Evolutionary conservation across 257 asterid species (phyloP), one percentile per base, ranked within the genome.

Genomic region (Penstemon newberryi): DNA sequence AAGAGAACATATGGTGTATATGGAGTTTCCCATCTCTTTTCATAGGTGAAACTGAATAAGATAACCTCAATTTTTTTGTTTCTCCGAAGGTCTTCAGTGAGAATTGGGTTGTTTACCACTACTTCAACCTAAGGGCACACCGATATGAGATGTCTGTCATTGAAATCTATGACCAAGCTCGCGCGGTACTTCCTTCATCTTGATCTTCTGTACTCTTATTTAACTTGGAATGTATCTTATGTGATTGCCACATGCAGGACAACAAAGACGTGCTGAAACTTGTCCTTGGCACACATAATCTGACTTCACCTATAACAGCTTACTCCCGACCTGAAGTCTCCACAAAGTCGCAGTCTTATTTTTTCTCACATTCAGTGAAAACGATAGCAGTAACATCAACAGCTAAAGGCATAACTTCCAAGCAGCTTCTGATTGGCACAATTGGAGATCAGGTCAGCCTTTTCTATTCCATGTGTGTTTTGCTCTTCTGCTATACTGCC

Each of bases 21-120:
- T 53, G 33, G 7, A 19, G 11, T 41, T 46, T 46, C 11, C 65
- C 19, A 8, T 53, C 19, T 6, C 52, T 69, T 38, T 70, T 42
- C 18, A 15, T 41, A 25, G 15, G 56, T 13, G 55, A 66, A 65
- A 74, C 64, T 68, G 63, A 56, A 11, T 41, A 45, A 52, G 56
- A 58, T 62, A 53, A 54, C 42, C 5, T 66, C 40, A 4, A n/a
- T 25, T 25, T 36, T 61, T 47, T 51, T 41, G 19, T 49, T 64
- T 78, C 33, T 75, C 49, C 79, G 74, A 73, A 94, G 99, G 96
- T 91, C 74, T 80, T 87, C 71, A 85, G 99, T 54, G 99, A 94
- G 94, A 91, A 94, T 80, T 94, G 99, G 99, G 80, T 94, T 58
- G 91, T 91, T 75, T 94, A 94, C 82, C 99, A 94, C 88, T 94